These are phyloP conservation scores for Suhomyces bribrorum DNA, from an alignment of 1,139 yeast species.

Conservation along the genomic window DNA sequence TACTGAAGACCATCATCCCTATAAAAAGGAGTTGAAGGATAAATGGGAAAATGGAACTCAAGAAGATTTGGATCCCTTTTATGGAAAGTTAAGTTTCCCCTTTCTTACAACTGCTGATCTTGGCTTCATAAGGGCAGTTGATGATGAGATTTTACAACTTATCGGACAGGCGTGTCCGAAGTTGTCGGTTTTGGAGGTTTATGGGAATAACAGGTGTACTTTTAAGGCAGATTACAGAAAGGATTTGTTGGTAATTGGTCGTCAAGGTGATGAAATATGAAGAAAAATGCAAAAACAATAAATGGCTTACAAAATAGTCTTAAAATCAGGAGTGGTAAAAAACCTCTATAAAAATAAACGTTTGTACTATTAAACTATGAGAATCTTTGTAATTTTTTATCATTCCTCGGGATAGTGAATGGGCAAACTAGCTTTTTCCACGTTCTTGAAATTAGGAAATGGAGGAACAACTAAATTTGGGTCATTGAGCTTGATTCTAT, in stretches of 20 bases:
- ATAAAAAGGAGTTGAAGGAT: slow-evolving; percentile 31
- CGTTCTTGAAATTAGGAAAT: slow-evolving; percentile 60
- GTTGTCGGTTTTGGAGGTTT: slow-evolving; percentile 68
- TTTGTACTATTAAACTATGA: no score
- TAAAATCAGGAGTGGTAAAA: no score
- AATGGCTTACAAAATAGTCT: no score
- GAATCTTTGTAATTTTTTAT: not conserved
- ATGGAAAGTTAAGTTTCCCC: slow-evolving; percentile 37
- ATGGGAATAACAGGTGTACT: slow-evolving; percentile 74
- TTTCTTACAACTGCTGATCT: slow-evolving; percentile 64
- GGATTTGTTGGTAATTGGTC: slow-evolving; percentile 68
- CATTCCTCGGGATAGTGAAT: slow-evolving; percentile 30
- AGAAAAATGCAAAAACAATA: no score
- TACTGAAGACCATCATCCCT: slow-evolving; percentile 37
- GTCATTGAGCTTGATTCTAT: slow-evolving; percentile 26
- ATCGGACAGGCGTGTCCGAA: slow-evolving; percentile 60
- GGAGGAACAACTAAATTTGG: slow-evolving; percentile 31
- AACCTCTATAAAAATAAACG: no score
- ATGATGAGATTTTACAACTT: slow-evolving; percentile 58
- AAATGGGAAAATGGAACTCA: slow-evolving; percentile 17
- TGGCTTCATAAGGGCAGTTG: slow-evolving; percentile 76
- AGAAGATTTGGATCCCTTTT: slow-evolving; percentile 14
- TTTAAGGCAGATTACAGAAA: slow-evolving; percentile 51
- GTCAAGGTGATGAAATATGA: slow-evolving; percentile 57
- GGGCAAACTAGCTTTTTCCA: slow-evolving; percentile 55